These are phyloP conservation scores for Glycyrrhiza uralensis DNA, from an alignment of 306 rosid genomes.

Conservation along the genomic window DNA sequence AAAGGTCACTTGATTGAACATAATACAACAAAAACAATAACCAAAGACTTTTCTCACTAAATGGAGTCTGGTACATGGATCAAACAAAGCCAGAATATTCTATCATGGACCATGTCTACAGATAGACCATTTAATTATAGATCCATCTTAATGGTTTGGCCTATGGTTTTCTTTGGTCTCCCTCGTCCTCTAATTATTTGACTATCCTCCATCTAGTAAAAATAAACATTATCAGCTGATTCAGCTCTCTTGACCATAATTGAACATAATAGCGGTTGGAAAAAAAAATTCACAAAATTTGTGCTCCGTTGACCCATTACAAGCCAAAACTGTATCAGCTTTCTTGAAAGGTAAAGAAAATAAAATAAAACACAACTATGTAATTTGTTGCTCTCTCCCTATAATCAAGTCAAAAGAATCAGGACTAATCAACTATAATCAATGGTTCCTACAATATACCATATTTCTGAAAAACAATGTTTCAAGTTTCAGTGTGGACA, in stretches of 20 bases:
- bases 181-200: neutral
- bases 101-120: neutral
- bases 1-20: neutral
- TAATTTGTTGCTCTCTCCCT: neutral
- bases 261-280: neutral
- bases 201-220: neutral
- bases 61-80: neutral
- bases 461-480: neutral
- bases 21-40: neutral
- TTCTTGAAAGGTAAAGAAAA: neutral
- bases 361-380: neutral
- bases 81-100: neutral
- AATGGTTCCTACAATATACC: neutral
- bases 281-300: neutral
- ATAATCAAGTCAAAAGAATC: slow-evolving; percentile 7
- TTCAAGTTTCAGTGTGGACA: slow-evolving; percentile 7
- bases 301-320: neutral
- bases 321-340: slow-evolving; percentile 1
- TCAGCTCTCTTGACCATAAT: slow-evolving; percentile 2
- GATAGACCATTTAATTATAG: neutral
- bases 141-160: no score
- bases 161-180: neutral
- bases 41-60: neutral
- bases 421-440: neutral
- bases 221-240: neutral